A percentile compares a stretch with the other conserved stretches of the same genome.
Conservation (phyloP, 106 monocot species). For the Platanthera zijinensis region DNA sequence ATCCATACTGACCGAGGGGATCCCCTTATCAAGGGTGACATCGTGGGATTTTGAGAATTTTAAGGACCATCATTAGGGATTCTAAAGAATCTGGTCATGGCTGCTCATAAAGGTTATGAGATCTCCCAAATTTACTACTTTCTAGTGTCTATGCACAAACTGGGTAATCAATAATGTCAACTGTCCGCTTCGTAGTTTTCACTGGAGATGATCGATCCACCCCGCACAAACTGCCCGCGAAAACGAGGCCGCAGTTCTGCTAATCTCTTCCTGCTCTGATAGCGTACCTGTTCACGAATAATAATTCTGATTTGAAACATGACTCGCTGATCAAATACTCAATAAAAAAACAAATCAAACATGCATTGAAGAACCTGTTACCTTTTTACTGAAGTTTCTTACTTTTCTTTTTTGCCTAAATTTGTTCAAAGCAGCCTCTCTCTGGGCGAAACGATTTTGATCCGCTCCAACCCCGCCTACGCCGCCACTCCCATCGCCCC, state of each 20-base stretch:
- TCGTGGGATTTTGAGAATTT: too few relatives aligned
- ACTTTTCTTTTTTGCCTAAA: slow-evolving; percentile 83
- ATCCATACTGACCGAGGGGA: too few relatives aligned
- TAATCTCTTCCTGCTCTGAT: slow-evolving; percentile 77
- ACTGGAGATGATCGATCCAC: background rate
- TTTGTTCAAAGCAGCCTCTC: slow-evolving; percentile 81
- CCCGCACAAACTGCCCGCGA: slow-evolving; percentile 77
- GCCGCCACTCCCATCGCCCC: slow-evolving; percentile 26
- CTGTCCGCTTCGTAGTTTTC: slow-evolving; percentile 17
- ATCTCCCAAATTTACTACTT: too few relatives aligned
- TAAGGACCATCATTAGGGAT: too few relatives aligned
- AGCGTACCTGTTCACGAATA: slow-evolving; percentile 60
- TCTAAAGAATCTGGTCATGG: too few relatives aligned
- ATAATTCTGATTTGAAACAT: too few relatives aligned
- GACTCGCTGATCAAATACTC: slow-evolving; percentile 1
- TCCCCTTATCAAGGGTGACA: too few relatives aligned
- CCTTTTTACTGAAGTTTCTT: slow-evolving; percentile 87
- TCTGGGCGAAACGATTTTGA: slow-evolving; percentile 37
- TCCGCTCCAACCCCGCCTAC: slow-evolving; percentile 41
- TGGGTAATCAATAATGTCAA: slow-evolving; percentile 5
- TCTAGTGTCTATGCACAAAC: too few relatives aligned
- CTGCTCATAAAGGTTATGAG: too few relatives aligned
- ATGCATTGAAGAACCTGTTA: slow-evolving; percentile 18
- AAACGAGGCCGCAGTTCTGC: slow-evolving; percentile 90
- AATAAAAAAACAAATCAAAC: background rate